Base-by-base conservation (phyloP, 2,329 filamentous ascomycete genomes). In the Calonectria hongkongensis region DNA sequence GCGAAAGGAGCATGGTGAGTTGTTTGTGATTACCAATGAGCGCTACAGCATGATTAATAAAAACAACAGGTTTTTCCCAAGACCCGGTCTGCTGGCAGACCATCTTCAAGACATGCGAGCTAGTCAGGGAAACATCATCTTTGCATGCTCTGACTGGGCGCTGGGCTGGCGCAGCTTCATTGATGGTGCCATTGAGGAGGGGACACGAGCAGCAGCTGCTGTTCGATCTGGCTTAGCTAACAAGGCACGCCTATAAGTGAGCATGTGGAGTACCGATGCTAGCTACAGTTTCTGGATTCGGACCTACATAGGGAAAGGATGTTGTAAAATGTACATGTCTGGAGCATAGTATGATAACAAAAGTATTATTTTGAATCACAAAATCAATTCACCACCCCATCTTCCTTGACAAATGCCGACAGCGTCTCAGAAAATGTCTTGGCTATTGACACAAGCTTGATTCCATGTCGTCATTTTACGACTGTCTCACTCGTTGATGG, bases 101-200 rank as follows among this genome's bases (percentile, higher is more conserved):
- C 83, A 87, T 66, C 78, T 88, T 0, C 80, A 83, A 0, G 83
- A 83, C n/a, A 81, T 88, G 75, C 77, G 86, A 45, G 80, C 79
- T 1, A 79, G 82, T 1, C 85, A 87, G 47, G 86, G 85, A 0
- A 86, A 87, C 43, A 76, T 88, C 4, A 73, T 87, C 4, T 89
- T 89, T 81, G 86, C 86, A 0, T 86, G 83, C 66, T 85, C 86
- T 0, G 87, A 89, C 58, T 88, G 87, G 87, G 87, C 86, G 2
- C 74, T 86, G 9, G 87, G 86, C 0, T 88, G 87, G 87, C 80
- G 87, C 0, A 85, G 86, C 27, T 88, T 88, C 47, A 87, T 88
- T 15, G 87, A 89, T 72, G 87, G 87, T 0, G 87, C 87, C 0
- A 88, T 88, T 50, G 85, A 88, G 64, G 85, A 87, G 41, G 87